These are phyloP conservation scores for Zygoascus ofunaensis DNA, from an alignment of 805 yeast genomes.

Conservation along the genomic window DNA sequence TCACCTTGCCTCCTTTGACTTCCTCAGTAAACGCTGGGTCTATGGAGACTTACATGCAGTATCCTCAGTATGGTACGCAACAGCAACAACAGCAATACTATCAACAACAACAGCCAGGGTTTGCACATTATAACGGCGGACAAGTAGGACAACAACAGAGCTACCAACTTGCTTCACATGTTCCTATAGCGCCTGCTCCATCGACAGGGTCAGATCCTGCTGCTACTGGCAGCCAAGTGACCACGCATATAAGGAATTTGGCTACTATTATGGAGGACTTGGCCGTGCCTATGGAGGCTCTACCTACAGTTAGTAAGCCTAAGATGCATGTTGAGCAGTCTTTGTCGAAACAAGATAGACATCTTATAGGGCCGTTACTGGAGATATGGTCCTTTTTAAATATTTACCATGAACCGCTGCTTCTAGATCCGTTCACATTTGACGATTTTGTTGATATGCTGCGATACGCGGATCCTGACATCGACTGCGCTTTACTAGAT, in stretches of 20 bases:
- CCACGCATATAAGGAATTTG: not conserved
- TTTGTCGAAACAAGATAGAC: constrained; percentile 5
- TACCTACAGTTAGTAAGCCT: constrained; percentile 5
- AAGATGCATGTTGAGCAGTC: constrained; percentile 6
- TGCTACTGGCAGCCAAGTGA: not conserved
- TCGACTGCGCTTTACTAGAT: constrained; percentile 45
- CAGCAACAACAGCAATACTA: not conserved
- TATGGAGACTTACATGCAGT: not conserved
- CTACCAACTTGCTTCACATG: not conserved
- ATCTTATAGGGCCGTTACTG: constrained; percentile 28
- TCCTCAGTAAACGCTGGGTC: not conserved
- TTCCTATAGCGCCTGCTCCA: not conserved
- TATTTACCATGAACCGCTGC: constrained; percentile 53
- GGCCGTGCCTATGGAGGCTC: not conserved
- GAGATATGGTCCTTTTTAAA: constrained; percentile 72
- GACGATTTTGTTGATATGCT: constrained; percentile 64
- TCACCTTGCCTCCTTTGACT: not conserved
- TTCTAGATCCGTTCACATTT: constrained; percentile 66
- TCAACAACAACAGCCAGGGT: not conserved
- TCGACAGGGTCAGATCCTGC: not conserved
- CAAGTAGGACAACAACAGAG: not conserved
- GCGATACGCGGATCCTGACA: constrained; percentile 37
- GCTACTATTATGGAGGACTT: constrained; percentile 6
- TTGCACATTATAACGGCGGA: no score
- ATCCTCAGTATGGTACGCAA: not conserved